phyloP scores from a whole-genome alignment of 2,329 filamentous ascomycete genomes.

The Trichothecium sympodiale region DNA sequence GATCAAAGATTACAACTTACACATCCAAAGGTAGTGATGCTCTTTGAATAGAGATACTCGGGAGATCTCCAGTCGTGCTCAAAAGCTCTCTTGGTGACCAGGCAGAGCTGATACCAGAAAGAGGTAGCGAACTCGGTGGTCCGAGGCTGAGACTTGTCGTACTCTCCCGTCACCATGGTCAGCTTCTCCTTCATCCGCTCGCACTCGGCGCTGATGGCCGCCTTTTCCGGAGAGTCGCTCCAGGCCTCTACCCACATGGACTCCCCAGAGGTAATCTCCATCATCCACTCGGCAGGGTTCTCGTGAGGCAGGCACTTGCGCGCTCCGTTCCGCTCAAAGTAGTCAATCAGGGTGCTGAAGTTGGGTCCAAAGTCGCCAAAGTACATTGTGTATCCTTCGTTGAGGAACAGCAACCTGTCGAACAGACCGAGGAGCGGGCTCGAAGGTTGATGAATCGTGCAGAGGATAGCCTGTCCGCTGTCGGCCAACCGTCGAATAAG shows the following conservation, averaged over 20 bases:
- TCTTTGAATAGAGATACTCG: neutral
- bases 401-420: constrained; percentile 52
- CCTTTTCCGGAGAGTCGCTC: constrained; percentile 55
- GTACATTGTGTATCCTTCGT: constrained; percentile 56
- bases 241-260: constrained; percentile 40
- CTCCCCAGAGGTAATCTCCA: constrained; percentile 35
- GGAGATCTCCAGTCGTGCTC: constrained; percentile 56
- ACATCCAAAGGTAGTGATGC: neutral
- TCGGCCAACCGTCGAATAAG: constrained; percentile 52
- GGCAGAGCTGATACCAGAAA: constrained; percentile 51
- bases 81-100: constrained; percentile 60
- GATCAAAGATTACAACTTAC: constrained; percentile 65
- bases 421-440: constrained; percentile 43
- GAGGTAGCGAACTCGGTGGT: constrained; percentile 68
- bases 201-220: constrained; percentile 36
- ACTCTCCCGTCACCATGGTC: constrained; percentile 50
- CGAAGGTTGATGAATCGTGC: constrained; percentile 44
- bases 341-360: constrained; percentile 43
- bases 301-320: constrained; percentile 46
- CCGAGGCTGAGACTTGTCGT: constrained; percentile 10
- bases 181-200: constrained; percentile 51
- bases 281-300: constrained; percentile 69
- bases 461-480: constrained; percentile 40
- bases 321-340: constrained; percentile 57
- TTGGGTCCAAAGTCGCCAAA: constrained; percentile 56